These are phyloP conservation scores for Ophiosphaerella herpotricha DNA, from an alignment of 2,329 filamentous ascomycete species.

Conservation along the genomic window DNA sequence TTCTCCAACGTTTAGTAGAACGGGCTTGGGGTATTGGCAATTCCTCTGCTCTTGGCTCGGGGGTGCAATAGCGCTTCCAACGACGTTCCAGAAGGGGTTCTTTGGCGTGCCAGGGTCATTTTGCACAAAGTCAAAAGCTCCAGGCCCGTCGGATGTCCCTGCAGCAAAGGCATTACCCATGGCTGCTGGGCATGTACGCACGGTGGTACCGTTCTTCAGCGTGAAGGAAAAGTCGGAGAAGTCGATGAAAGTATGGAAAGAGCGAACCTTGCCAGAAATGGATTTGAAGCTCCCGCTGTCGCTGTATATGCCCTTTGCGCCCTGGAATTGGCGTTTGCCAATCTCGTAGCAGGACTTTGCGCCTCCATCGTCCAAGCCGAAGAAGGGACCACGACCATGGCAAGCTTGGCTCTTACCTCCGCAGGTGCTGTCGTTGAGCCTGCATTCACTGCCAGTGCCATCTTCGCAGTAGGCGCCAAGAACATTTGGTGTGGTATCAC, in stretches of 20 bases:
- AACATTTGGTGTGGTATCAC: constrained; percentile 87
- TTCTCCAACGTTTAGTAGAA: constrained; percentile 86
- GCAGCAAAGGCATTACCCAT: constrained; percentile 92
- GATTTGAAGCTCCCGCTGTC: constrained; percentile 56
- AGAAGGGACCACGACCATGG: constrained; percentile 74
- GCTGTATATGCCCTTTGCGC: constrained; percentile 61
- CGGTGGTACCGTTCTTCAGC: constrained; percentile 72
- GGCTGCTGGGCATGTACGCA: constrained; percentile 80
- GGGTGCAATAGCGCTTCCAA: constrained; percentile 71
- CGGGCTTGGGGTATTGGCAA: constrained; percentile 82
- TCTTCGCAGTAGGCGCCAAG: constrained; percentile 90
- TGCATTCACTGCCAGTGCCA: constrained; percentile 69
- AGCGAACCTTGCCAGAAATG: constrained; percentile 69
- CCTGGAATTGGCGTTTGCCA: constrained; percentile 70
- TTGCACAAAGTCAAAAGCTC: constrained; percentile 91
- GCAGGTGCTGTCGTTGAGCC: constrained; percentile 83
- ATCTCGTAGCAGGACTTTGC: constrained; percentile 77
- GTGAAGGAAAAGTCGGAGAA: constrained; percentile 76
- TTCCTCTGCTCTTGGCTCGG: constrained; percentile 71
- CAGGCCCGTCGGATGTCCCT: constrained; percentile 89
- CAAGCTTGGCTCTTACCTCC: constrained; percentile 72
- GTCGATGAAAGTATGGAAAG: constrained; percentile 84
- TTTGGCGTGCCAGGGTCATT: constrained; percentile 75
- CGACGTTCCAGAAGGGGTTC: constrained; percentile 80
- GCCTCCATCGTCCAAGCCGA: constrained; percentile 65